Base-by-base conservation (phyloP, 345 rosid genomes). In the Dovyalis caffra region DNA sequence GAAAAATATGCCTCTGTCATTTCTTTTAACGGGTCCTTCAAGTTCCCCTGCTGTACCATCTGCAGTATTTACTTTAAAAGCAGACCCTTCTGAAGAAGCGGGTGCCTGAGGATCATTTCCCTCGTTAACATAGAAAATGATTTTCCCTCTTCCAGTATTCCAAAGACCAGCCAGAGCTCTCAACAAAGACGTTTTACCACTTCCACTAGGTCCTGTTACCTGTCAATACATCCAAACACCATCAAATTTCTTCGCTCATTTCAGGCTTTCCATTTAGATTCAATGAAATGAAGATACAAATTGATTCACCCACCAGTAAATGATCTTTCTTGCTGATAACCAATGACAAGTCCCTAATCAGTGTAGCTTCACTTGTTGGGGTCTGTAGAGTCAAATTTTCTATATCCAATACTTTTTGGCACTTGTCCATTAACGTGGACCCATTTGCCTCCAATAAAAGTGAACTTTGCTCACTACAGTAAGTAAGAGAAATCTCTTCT, bases 161-260 rank as follows among this genome's bases (percentile, higher is more conserved):
- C 97, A 94, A 64, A 94, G 97, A 74, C 98, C 97, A 83, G 97
- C 97, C 87, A 91, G 83, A 68, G 97, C 92, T 86, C 98, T 91
- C 77, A 94, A 82, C 80, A 94, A 77, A 51, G 98, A 94, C 71
- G 98, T 94, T 88, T 94, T 94, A 64, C 98, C 98, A 62, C 97
- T 87, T 51, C 98, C 98, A 68, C 98, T 94, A 60, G 97, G 95
- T 75, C 98, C 98, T 81, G 74, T 85, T 70, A 94, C 91, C 98
- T 94, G 84, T 76, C 73, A 76, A 77, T 71, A 61, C 77, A 83
- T 79, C 69, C 56, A 66, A 40, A 74, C 9, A 79, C 57, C 38
- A 73, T 40, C 53, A 28, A 53, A 64, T 16, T 71, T 72, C 64
- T 74, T 76, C 74, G 51, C 16, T 16, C 66, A 43, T 26, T 34